Percentiles rank a stretch among this genome's conserved stretches.
These are phyloP conservation scores for Begonia fuchsioides DNA, from an alignment of 306 rosid species.

Conservation along the genomic window DNA sequence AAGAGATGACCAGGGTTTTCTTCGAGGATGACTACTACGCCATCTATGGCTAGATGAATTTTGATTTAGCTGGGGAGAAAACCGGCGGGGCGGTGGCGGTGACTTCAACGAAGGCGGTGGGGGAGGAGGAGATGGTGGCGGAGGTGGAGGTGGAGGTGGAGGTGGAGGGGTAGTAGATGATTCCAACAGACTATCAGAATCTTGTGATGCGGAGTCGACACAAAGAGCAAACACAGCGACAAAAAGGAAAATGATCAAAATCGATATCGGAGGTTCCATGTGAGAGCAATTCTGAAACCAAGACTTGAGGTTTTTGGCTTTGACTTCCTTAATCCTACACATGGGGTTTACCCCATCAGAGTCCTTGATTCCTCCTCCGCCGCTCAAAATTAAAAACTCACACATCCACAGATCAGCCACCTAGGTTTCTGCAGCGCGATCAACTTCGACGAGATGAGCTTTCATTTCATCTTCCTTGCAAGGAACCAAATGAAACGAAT, in stretches of 20 bases:
- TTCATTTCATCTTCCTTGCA: no score
- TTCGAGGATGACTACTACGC: neutral
- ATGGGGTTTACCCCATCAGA: constrained; percentile 21
- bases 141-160: neutral
- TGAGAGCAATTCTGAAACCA: constrained; percentile 7
- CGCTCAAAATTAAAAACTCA: neutral
- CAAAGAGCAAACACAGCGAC: constrained; percentile 22
- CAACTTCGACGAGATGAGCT: no score
- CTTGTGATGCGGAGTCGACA: constrained; percentile 24
- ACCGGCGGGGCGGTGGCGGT: neutral
- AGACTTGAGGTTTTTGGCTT: constrained; percentile 1
- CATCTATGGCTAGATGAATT: neutral
- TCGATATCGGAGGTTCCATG: constrained; percentile 49
- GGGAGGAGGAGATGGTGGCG: neutral
- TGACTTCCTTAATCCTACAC: constrained; percentile 15
- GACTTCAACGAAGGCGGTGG: neutral
- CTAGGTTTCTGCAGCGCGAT: no score
- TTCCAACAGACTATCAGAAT: neutral
- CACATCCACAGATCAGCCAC: no score
- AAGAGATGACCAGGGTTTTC: neutral
- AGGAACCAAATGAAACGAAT: no score
- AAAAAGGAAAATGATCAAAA: constrained; percentile 25
- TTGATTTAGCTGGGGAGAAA: neutral
- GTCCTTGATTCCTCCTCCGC: constrained; percentile 1
- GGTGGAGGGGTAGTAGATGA: neutral